A percentile compares a stretch with the other conserved stretches of the same genome.
Conservation (phyloP, 257 asterid genomes). For the Penstemon barbatus region DNA sequence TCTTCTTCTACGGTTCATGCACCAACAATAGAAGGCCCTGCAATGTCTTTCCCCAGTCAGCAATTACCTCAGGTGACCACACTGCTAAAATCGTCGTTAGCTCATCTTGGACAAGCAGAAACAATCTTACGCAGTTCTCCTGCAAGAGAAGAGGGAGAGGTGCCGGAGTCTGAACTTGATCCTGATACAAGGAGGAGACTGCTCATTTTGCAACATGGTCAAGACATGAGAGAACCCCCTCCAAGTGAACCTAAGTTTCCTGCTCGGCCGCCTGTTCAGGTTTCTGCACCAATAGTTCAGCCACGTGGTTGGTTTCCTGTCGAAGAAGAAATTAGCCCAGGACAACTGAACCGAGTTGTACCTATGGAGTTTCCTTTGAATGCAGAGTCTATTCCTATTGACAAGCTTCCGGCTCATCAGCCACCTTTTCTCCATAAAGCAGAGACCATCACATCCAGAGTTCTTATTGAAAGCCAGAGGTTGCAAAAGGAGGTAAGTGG, state of each 20-base stretch:
- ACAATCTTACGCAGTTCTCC: constrained; percentile 67
- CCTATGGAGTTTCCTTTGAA: constrained; percentile 58
- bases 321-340: constrained; percentile 77
- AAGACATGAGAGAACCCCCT: constrained; percentile 78
- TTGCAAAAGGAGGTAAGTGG: constrained; percentile 67
- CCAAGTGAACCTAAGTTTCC: constrained; percentile 73
- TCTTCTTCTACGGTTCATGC: constrained; percentile 61
- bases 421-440: constrained; percentile 66
- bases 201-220: constrained; percentile 96
- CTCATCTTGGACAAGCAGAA: constrained; percentile 63
- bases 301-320: constrained; percentile 80
- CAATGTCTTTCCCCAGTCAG: constrained; percentile 53
- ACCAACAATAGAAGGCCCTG: constrained; percentile 51
- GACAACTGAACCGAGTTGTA: constrained; percentile 51
- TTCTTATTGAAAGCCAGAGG: constrained; percentile 63
- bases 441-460: constrained; percentile 65
- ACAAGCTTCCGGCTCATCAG: constrained; percentile 59
- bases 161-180: constrained; percentile 96
- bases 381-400: constrained; percentile 61
- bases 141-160: constrained; percentile 99
- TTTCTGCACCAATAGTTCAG: constrained; percentile 62
- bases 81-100: constrained; percentile 48
- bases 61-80: constrained; percentile 66
- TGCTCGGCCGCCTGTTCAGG: constrained; percentile 60
- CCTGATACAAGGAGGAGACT: constrained; percentile 98